Percentiles rank a stretch among this genome's conserved stretches.
These are phyloP conservation scores for Sclerotiophoma versabilis DNA, from an alignment of 2,329 filamentous ascomycete species.

Conservation along the genomic window DNA sequence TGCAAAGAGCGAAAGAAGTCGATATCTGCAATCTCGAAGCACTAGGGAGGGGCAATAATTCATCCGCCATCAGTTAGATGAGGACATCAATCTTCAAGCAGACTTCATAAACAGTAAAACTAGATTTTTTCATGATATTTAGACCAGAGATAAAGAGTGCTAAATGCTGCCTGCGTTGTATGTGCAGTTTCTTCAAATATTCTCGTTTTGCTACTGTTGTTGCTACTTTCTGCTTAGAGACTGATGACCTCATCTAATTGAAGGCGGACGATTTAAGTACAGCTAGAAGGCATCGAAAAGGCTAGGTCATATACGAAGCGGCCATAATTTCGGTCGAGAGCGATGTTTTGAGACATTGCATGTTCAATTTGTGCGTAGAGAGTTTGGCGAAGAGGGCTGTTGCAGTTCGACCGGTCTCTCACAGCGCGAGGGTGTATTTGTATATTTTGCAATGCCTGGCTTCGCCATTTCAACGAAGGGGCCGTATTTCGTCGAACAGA, in stretches of 20 bases:
- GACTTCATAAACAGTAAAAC: too few species aligned
- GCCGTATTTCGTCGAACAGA: constrained; percentile 96
- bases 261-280: too few species aligned
- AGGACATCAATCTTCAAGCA: too few species aligned
- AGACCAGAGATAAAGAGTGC: constrained; percentile 98
- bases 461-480: constrained; percentile 96
- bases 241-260: too few species aligned
- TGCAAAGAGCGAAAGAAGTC: constrained; percentile 84
- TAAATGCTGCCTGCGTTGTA: too few species aligned
- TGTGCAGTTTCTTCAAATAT: too few species aligned
- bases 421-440: constrained; percentile 94
- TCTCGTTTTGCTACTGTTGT: too few species aligned
- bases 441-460: constrained; percentile 94
- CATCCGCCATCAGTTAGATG: too few species aligned
- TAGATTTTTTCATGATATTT: too few species aligned
- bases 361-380: constrained; percentile 17
- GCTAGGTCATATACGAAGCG: constrained; percentile 24
- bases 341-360: constrained; percentile 12
- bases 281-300: constrained; percentile 18
- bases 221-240: too few species aligned
- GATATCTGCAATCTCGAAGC: constrained; percentile 93
- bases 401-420: constrained; percentile 88
- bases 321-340: constrained; percentile 27
- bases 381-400: constrained; percentile 58
- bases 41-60: too few species aligned